Evolutionary conservation across 345 rosid species (phyloP), one percentile per base, ranked within the genome.

Genomic region (Xanthoceras sorbifolium): DNA sequence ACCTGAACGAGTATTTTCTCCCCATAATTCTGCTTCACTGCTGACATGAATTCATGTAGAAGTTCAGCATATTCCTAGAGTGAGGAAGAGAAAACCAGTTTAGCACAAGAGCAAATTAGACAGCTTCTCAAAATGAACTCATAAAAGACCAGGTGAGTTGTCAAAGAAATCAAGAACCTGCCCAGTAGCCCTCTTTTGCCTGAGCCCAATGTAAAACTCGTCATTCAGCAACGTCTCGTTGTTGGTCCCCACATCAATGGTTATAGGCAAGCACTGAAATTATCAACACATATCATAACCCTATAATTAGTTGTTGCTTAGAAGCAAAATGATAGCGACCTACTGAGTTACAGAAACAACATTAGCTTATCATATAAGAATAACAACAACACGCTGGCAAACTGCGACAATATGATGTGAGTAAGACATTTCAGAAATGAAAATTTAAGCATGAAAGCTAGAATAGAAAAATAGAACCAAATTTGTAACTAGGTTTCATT

Each of bases 171-270:
- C 40, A 62, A 59, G 25, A 61, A 93, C 99, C 98, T 92, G 96
- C 63, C 99, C 99, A 63, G 92, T 89, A 66, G 99, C 98, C 78
- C 99, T 87, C 87, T 90, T 90, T 88, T 87, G 98, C 84, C 97
- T 90, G 50, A 95, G 93, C 75, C 98, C 99, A 42, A 95, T 95
- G 82, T 95, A 95, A 78, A 92, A 95, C 83, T 95, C 98, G 48
- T 95, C 97, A n/a, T 93, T 87, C 80, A 95, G 80, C 83, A 95
- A 82, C 67, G 81, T 76, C 90, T 93, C 97, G 57, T 95, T 95
- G 87, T 95, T 96, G 77, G 99, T 96, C 71, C 99, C 99, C 46
- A 96, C 99, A 87, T 96, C 99, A 80, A 96, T 93, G 64, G 99
- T 95, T 10, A 96, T 79, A 65, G 99, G 99, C 78, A 96, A 86